These are phyloP conservation scores for Penstemon davidsonii DNA, from an alignment of 257 asterid species.

Conservation along the genomic window DNA sequence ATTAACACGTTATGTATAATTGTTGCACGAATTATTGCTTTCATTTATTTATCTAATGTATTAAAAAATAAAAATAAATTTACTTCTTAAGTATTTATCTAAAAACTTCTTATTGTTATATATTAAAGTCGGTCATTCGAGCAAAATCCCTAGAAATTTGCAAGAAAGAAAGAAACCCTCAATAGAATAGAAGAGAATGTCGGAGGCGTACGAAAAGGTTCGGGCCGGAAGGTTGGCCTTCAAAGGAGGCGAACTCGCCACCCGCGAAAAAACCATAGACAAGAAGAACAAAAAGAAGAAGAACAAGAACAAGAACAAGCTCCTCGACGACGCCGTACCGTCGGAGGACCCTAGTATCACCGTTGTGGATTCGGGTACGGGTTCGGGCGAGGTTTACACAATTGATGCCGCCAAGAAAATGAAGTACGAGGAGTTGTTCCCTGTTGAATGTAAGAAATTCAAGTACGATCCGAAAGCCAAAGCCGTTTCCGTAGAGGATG, in stretches of 20 bases:
- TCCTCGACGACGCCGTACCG: slow-evolving; percentile 42
- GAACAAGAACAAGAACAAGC: slow-evolving; percentile 44
- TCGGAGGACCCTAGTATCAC: slow-evolving; percentile 35
- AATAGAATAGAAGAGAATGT: slow-evolving; percentile 35
- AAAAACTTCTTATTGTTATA: too few species aligned
- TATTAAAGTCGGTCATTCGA: too few species aligned
- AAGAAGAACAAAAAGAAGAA: slow-evolving; percentile 75
- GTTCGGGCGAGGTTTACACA: slow-evolving; percentile 59
- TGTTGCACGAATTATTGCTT: too few species aligned
- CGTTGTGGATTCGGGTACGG: slow-evolving; percentile 40
- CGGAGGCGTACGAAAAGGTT: slow-evolving; percentile 84
- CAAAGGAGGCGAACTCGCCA: slow-evolving; percentile 90
- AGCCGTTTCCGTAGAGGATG: slow-evolving; percentile 73
- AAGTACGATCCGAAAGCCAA: slow-evolving; percentile 77
- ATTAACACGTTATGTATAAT: too few species aligned
- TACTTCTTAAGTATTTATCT: too few species aligned
- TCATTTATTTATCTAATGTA: too few species aligned
- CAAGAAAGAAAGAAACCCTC: too few species aligned
- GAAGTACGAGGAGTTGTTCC: slow-evolving; percentile 94
- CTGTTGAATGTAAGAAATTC: slow-evolving; percentile 80
- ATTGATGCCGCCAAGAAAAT: slow-evolving; percentile 93
- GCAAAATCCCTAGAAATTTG: too few species aligned
- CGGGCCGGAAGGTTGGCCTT: slow-evolving; percentile 79
- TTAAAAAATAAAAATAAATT: too few species aligned
- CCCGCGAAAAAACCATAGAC: slow-evolving; percentile 71